Conservation (phyloP, 2,329 filamentous ascomycete genomes). For the Colletotrichum sp. region DNA sequence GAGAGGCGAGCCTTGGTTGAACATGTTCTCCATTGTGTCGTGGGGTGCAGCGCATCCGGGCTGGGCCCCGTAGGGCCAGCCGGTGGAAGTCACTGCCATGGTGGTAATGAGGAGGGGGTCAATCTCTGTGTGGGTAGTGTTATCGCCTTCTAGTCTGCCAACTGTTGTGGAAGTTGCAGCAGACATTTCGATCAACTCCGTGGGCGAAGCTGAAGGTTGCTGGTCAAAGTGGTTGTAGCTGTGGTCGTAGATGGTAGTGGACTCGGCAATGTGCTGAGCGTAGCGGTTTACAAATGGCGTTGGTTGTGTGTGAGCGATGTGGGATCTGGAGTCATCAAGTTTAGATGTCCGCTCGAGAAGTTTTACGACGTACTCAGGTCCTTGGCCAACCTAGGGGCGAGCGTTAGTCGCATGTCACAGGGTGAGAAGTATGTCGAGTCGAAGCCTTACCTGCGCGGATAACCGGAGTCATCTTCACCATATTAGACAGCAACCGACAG, state of each 20-base stretch:
- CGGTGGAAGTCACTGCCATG: constrained; percentile 12
- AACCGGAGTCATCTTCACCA: background rate
- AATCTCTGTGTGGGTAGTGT: background rate
- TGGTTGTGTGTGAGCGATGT: constrained; percentile 16
- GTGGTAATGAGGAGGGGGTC: background rate
- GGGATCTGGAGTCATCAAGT: constrained; percentile 14
- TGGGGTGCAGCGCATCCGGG: constrained; percentile 13
- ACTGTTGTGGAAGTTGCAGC: background rate
- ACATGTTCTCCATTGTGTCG: constrained; percentile 11
- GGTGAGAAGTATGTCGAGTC: background rate
- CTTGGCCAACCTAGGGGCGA: constrained; percentile 17
- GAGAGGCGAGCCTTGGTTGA: constrained; percentile 1
- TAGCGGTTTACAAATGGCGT: constrained; percentile 10
- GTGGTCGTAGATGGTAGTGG: constrained; percentile 4
- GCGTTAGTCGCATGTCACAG: background rate
- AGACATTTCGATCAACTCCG: constrained; percentile 1
- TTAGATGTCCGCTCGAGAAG: constrained; percentile 23
- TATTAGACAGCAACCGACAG: constrained; percentile 2
- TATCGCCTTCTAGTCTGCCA: background rate
- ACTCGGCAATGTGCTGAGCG: constrained; percentile 15
- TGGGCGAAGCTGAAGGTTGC: constrained; percentile 2
- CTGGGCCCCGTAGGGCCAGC: constrained; percentile 5
- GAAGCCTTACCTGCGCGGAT: constrained; percentile 8
- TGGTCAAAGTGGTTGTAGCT: background rate
- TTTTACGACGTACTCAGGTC: constrained; percentile 26